These are phyloP conservation scores for Scutellaria minor DNA, from an alignment of 257 asterid genomes.

Conservation along the genomic window DNA sequence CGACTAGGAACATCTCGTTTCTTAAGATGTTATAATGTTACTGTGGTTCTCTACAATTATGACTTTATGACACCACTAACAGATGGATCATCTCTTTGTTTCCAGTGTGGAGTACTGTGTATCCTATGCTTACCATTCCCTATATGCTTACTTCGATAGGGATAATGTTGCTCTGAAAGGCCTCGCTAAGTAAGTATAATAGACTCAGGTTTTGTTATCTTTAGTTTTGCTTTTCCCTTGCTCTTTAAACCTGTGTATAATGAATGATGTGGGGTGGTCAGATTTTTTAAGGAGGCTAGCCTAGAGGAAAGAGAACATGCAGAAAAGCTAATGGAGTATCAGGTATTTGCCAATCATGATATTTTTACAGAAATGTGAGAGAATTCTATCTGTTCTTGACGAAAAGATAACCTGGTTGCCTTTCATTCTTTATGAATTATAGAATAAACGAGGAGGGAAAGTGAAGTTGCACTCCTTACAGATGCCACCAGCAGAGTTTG, in stretches of 20 bases:
- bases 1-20: not conserved
- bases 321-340: slow-evolving; percentile 83
- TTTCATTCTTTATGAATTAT: slow-evolving; percentile 1
- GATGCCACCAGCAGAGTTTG: slow-evolving; percentile 68
- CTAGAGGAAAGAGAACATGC: slow-evolving; percentile 89
- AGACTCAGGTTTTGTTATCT: not conserved
- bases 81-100: slow-evolving; percentile 25
- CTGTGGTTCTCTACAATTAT: not conserved
- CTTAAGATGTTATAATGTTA: not conserved
- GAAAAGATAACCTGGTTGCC: not conserved
- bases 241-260: slow-evolving; percentile 6
- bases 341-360: slow-evolving; percentile 46
- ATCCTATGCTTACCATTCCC: slow-evolving; percentile 78
- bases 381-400: not conserved
- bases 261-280: slow-evolving; percentile 37
- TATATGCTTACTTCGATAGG: slow-evolving; percentile 82
- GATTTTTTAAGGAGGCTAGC: slow-evolving; percentile 86
- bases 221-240: not conserved
- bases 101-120: slow-evolving; percentile 82
- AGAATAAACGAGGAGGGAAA: slow-evolving; percentile 90
- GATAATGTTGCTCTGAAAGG: slow-evolving; percentile 88
- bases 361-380: not conserved
- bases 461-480: slow-evolving; percentile 60
- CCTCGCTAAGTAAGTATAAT: slow-evolving; percentile 71
- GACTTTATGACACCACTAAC: slow-evolving; percentile 21